Evolutionary conservation across 2,329 filamentous ascomycete species (phyloP).

Genomic region (Phaeoacremonium minimum): DNA sequence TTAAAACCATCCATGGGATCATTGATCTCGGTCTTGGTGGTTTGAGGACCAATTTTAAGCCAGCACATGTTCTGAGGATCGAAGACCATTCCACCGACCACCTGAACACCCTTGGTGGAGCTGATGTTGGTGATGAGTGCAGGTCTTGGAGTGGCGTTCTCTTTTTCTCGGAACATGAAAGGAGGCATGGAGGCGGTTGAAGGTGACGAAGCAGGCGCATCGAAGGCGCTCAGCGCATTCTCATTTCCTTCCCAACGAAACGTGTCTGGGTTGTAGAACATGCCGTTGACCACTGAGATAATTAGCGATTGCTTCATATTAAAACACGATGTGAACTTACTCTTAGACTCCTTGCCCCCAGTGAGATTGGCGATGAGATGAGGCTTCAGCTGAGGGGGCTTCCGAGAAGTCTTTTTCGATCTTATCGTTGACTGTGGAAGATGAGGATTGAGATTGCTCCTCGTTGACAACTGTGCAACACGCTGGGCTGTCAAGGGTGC

Average conservation of each 20-base stretch:
- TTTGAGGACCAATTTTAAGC: constrained; percentile 67
- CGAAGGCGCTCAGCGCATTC: constrained; percentile 75
- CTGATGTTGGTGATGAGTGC: constrained; percentile 91
- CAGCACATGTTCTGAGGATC: constrained; percentile 97
- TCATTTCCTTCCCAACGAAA: constrained; percentile 97
- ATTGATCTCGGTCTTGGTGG: constrained; percentile 39
- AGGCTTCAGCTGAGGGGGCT: constrained; percentile 64
- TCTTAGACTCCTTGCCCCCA: constrained; percentile 70
- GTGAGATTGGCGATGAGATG: constrained; percentile 85
- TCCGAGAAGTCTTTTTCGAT: constrained; percentile 51
- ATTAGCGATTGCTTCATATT: constrained; percentile 4
- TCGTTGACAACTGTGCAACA: constrained; percentile 46
- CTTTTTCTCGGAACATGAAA: constrained; percentile 47
- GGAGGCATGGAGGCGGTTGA: constrained; percentile 42
- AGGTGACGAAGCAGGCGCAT: constrained; percentile 54
- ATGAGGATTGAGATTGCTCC: constrained; percentile 41
- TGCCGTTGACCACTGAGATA: constrained; percentile 75
- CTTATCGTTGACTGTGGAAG: constrained; percentile 37
- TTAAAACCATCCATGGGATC: constrained; percentile 63
- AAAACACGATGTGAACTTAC: constrained; percentile 44
- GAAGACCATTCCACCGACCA: constrained; percentile 98
- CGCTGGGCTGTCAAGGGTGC: constrained; percentile 52
- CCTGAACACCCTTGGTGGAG: constrained; percentile 78
- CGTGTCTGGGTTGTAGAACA: constrained; percentile 87
- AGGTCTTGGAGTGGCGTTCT: constrained; percentile 56